Base-by-base conservation (phyloP, 2,329 filamentous ascomycete species). In the Phoma sp. region DNA sequence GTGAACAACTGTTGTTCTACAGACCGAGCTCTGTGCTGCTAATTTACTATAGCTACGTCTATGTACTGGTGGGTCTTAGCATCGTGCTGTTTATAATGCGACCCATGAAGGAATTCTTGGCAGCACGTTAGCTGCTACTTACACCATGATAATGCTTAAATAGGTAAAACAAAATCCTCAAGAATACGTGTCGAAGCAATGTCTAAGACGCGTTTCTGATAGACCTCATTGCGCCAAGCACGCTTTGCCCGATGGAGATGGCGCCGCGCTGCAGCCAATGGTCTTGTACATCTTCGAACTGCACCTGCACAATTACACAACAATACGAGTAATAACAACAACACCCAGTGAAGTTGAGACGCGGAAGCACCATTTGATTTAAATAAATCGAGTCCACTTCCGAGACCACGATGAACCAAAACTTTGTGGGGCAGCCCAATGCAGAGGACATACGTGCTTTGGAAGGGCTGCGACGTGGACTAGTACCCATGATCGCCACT, bases 401-500 rank as follows among this genome's bases (percentile, higher is more conserved):
- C 41, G 57, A 56, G 7, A 24, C 27, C 42, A 52, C 46, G 52
- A 68, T 68, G 65, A 67, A 68, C 49, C 58, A 60, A 37, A 67
- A 67, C 55, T 68, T 68, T 45, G 48, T 60, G 24, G 65, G 65
- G 35, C 55, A 60, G 43, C 62, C 62, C 7, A 57, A 58, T 46
- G 55, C 57, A n/a, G 65, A 69, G 33, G 66, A 69, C 40, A 54
- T 63, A 9, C 50, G 61, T 44, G 37, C 60, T 36, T 44, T 69
- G 8, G 66, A 69, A 30, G 52, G 57, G 33, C 47, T 69, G 50
- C 66, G 66, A 7, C 63, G 62, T 42, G 59, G 62, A 43, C 30
- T 69, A 18, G 50, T 67, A 51, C 65, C 66, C 25, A 65, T 69
- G 60, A 61, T 69, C 37, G 58, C 60, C 38, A 54, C 55, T 14